phyloP scores from a whole-genome alignment of 2,329 filamentous ascomycete species.

The Ceratocystis cacaofunesta region DNA sequence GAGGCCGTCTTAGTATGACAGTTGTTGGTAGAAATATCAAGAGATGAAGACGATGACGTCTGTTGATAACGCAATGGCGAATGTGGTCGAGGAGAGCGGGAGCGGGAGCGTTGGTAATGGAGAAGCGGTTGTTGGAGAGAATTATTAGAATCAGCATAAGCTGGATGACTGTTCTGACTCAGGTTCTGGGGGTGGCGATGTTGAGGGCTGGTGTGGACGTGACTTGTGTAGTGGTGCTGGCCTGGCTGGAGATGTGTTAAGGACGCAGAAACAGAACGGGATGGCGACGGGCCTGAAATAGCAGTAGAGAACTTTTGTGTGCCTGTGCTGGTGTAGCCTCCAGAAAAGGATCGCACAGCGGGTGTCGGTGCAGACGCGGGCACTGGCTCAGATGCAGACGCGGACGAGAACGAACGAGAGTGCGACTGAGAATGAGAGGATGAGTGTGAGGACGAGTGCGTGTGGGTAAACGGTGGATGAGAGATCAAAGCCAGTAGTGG shows the following conservation, averaged over 20 bases:
- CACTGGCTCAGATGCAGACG: background rate
- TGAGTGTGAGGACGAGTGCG: conserved; percentile 16
- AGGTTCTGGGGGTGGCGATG: conserved; percentile 1
- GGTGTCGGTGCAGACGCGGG: background rate
- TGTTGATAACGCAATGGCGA: conserved; percentile 3
- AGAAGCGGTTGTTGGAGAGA: conserved; percentile 19
- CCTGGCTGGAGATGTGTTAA: background rate
- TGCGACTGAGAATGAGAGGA: background rate
- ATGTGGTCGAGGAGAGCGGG: conserved; percentile 21
- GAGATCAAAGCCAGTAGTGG: conserved; percentile 20
- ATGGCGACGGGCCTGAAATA: conserved; percentile 1
- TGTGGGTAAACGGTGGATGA: conserved; percentile 28
- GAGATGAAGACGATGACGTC: background rate
- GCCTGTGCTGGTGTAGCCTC: background rate
- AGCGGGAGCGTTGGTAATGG: conserved; percentile 27
- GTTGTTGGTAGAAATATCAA: background rate
- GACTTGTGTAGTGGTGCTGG: background rate
- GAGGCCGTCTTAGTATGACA: background rate
- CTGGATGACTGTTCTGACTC: background rate
- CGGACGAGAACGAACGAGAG: background rate
- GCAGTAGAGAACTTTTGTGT: background rate
- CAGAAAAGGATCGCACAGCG: conserved; percentile 1
- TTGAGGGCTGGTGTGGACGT: background rate
- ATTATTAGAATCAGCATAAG: conserved; percentile 23
- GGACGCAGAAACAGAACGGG: conserved; percentile 8